Conservation (phyloP, 192 early-diverging fungal species). For the Funneliformis geosporum region DNA sequence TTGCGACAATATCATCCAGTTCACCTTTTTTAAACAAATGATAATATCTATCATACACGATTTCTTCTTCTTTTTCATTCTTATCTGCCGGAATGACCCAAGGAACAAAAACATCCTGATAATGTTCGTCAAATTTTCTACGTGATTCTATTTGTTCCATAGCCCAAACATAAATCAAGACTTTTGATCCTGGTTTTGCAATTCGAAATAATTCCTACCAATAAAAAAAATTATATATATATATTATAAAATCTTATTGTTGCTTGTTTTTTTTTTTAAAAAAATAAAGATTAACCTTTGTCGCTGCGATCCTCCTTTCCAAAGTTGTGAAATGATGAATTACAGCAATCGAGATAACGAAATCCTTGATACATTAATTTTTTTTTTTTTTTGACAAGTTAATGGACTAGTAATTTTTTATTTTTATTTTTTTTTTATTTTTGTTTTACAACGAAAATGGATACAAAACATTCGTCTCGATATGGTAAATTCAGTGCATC, state of each 20-base stretch:
- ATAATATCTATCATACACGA: conserved; percentile 77
- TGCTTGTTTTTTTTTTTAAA: neutral
- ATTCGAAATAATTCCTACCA: conserved; percentile 73
- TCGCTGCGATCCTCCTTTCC: conserved; percentile 70
- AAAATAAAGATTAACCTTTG: conserved; percentile 48
- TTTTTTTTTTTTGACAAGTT: neutral
- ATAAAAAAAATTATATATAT: conserved; percentile 29
- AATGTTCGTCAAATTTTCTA: conserved; percentile 72
- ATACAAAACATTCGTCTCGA: conserved; percentile 69
- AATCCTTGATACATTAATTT: conserved; percentile 72
- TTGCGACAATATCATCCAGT: conserved; percentile 67
- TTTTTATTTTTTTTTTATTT: too few species aligned
- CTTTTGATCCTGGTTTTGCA: conserved; percentile 63
- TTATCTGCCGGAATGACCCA: conserved; percentile 74
- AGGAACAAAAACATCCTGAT: conserved; percentile 93
- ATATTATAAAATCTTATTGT: too few species aligned
- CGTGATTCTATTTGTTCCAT: conserved; percentile 82
- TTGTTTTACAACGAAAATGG: conserved; percentile 17
- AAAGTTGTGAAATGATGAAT: conserved; percentile 89
- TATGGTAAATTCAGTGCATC: conserved; percentile 82
- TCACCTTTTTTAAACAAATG: conserved; percentile 90
- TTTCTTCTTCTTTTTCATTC: conserved; percentile 33
- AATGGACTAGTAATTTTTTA: too few species aligned
- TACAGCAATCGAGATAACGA: conserved; percentile 93
- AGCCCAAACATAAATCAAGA: conserved; percentile 96